These are phyloP conservation scores for Picocystis sp. DNA, from an alignment of 163 green algal genomes.

Conservation along the genomic window DNA sequence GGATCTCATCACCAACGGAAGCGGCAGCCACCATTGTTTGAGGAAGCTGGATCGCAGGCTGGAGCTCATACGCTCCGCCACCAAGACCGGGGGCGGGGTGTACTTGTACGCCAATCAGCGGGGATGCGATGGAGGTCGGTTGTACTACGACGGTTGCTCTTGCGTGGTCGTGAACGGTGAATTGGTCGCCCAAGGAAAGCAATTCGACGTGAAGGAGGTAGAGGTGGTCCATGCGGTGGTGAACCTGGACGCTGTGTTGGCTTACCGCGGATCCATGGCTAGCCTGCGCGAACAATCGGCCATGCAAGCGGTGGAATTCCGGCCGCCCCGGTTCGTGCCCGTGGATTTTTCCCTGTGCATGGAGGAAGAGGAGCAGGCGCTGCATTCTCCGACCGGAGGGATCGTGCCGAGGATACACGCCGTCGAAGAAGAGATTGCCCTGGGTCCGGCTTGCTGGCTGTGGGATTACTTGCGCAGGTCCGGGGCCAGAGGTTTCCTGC, in stretches of 20 bases:
- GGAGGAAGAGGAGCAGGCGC: not conserved
- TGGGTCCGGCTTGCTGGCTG: constrained; percentile 88
- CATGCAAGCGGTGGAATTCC: too few species aligned
- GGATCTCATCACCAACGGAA: constrained; percentile 90
- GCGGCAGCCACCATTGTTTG: constrained; percentile 81
- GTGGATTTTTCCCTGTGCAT: constrained; percentile 35
- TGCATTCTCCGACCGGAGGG: too few species aligned
- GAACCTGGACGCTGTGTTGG: constrained; percentile 78
- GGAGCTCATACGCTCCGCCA: constrained; percentile 69
- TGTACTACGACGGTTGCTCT: constrained; percentile 94
- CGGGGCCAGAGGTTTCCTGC: constrained; percentile 68
- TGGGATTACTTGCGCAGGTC: constrained; percentile 92
- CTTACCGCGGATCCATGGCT: constrained; percentile 36
- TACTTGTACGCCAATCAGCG: constrained; percentile 98
- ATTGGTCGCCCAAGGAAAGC: constrained; percentile 65
- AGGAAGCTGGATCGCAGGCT: constrained; percentile 79
- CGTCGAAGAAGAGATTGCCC: constrained; percentile 54
- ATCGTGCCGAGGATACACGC: not conserved
- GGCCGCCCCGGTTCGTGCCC: constrained; percentile 12
- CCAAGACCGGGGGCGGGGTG: constrained; percentile 72
- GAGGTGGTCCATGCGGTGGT: constrained; percentile 81
- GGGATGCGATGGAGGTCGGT: constrained; percentile 82
- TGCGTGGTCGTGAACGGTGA: constrained; percentile 76
- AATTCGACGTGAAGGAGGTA: constrained; percentile 74
- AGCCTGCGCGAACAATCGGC: constrained; percentile 57